Evolutionary conservation across 257 asterid genomes (phyloP).

Genomic region (Scutellaria baicalensis): DNA sequence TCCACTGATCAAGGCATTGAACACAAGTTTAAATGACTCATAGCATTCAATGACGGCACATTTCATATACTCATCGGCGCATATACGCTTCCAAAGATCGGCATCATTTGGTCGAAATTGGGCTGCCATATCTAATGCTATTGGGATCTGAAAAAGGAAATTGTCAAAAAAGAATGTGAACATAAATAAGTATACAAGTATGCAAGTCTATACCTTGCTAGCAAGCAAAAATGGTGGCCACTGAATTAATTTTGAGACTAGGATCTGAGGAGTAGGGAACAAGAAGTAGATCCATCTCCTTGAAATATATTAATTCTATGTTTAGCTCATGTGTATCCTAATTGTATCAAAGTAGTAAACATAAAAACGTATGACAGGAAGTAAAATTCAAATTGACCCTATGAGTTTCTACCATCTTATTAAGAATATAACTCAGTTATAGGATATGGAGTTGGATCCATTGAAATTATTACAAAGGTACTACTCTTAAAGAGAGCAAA

Average conservation of each 20-base stretch:
- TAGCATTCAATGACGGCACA: constrained; percentile 79
- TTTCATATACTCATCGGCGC: constrained; percentile 75
- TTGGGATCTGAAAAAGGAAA: constrained; percentile 55
- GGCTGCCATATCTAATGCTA: constrained; percentile 81
- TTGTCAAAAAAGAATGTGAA: constrained; percentile 15
- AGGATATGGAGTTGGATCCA: too few species aligned
- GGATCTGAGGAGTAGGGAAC: constrained; percentile 85
- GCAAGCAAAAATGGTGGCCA: constrained; percentile 94
- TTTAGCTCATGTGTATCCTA: constrained; percentile 18
- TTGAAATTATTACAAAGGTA: too few species aligned
- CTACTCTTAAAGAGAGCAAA: too few species aligned
- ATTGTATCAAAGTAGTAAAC: neutral
- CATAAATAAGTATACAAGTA: neutral
- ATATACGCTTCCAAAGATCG: constrained; percentile 81
- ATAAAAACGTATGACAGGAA: neutral
- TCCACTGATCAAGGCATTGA: constrained; percentile 52
- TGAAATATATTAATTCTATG: constrained; percentile 28
- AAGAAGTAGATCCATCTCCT: constrained; percentile 88
- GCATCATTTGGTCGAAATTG: constrained; percentile 69
- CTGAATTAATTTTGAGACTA: constrained; percentile 56
- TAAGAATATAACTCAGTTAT: too few species aligned
- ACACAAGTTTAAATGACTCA: constrained; percentile 66
- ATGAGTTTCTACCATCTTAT: too few species aligned
- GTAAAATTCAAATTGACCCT: constrained; percentile 11
- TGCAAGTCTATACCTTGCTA: constrained; percentile 51